Evolutionary conservation across 306 rosid species (phyloP).

Genomic region (Boehmeria nivea): DNA sequence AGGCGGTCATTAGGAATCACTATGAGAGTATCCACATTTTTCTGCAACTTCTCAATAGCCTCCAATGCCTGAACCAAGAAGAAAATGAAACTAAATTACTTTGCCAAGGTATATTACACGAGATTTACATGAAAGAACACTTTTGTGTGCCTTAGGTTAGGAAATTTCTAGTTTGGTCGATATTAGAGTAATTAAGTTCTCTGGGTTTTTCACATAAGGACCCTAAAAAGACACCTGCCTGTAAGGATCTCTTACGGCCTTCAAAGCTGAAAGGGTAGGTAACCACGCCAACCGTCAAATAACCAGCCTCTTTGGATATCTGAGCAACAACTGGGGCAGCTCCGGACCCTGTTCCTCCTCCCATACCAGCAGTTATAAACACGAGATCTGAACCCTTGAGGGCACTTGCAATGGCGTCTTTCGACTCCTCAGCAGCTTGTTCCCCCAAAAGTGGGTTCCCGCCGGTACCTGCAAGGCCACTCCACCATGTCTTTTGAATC

Average conservation of each 20-base stretch:
- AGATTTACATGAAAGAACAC: too few species aligned
- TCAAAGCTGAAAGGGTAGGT: constrained; percentile 94
- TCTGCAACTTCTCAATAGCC: constrained; percentile 92
- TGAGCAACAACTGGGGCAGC: constrained; percentile 98
- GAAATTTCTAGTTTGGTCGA: too few species aligned
- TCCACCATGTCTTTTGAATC: constrained; percentile 36
- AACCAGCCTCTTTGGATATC: constrained; percentile 92
- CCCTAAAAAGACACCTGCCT: constrained; percentile 74
- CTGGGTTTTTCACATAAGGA: too few species aligned
- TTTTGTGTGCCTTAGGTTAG: too few species aligned
- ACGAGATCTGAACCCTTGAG: constrained; percentile 96
- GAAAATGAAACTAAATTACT: background rate
- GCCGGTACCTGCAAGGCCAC: constrained; percentile 80
- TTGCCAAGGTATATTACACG: too few species aligned
- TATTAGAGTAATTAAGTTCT: too few species aligned
- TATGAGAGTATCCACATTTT: constrained; percentile 91
- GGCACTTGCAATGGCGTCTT: constrained; percentile 75
- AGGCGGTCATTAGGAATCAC: constrained; percentile 96
- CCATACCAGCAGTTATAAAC: constrained; percentile 98
- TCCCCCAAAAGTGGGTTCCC: constrained; percentile 98
- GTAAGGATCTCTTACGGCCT: constrained; percentile 96
- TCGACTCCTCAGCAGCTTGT: constrained; percentile 98
- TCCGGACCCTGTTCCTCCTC: constrained; percentile 99
- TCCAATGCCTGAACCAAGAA: constrained; percentile 66
- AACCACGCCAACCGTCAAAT: constrained; percentile 95